Base-by-base conservation (phyloP, 2,329 filamentous ascomycete species). In the Epichloe aotearoae region DNA sequence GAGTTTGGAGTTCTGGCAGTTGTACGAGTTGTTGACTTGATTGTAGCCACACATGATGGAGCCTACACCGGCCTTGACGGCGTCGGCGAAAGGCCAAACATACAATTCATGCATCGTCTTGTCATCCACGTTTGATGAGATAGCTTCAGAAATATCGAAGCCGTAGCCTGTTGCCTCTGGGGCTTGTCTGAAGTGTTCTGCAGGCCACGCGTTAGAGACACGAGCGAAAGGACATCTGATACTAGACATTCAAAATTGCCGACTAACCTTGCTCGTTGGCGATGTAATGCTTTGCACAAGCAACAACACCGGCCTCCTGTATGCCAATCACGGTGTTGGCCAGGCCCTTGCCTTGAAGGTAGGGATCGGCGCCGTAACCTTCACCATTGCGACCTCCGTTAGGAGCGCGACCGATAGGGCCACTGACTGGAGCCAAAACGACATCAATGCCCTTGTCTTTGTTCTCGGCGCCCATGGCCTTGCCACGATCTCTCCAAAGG, bases 281-380 rank as follows among this genome's bases (percentile, higher is more conserved):
- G 52, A 88, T 77, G 62, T 73, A 84, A 63, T 90, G 86, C 73
- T 90, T 91, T 45, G 84, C 84, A 60, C 84, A 89, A 54, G 89
- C 88, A 67, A 95, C 84, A 50, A 91, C 79, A 63, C 88, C 88
- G 12, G 83, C 81, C 60, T 83, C 79, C 64, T 95, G 89, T 43
- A 94, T 90, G 54, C 89, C 89, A 62, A 79, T 76, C 54, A 94
- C 76, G 1, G 84, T 86, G 62, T 86, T 75, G 38, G 80, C 80
- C 57, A 90, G 83, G 50, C 81, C 80, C 55, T 83, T 72, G 49
- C 85, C 89, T 49, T 86, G 82, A 48, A 88, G 70, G 48, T 85
- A 84, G 2, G 87, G 87, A 57, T 93, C 87, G 7, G 83, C 77
- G 1, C 80, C 80, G 68, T 76, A 79, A 1, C 75, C 77, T 63